phyloP scores from a whole-genome alignment of 306 rosid genomes.

The Comarum palustre region DNA sequence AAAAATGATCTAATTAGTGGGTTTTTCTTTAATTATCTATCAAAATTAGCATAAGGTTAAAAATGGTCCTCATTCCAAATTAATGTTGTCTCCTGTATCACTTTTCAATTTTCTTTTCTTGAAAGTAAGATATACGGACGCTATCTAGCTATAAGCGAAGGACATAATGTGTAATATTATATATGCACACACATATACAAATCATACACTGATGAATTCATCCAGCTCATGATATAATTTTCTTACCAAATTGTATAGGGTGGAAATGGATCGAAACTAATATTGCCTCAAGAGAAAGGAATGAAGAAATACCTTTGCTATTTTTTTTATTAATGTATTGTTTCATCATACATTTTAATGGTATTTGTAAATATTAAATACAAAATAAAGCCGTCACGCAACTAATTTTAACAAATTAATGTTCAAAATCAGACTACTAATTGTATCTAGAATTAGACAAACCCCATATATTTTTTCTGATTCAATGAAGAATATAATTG shows the following conservation, averaged over 20 bases:
- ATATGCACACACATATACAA: neutral
- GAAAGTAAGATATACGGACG: neutral
- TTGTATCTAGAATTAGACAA: no score
- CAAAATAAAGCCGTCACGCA: neutral
- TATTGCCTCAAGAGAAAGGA: neutral
- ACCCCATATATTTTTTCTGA: neutral
- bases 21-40: no score
- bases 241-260: neutral
- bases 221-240: neutral
- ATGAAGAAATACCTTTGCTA: neutral
- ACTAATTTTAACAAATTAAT: neutral
- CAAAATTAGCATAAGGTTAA: no score
- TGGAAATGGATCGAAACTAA: neutral
- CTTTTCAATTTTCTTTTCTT: conserved; percentile 1
- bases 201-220: neutral
- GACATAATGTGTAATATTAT: no score
- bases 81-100: neutral
- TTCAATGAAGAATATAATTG: neutral
- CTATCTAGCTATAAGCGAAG: neutral
- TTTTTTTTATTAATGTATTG: no score
- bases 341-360: neutral
- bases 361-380: neutral
- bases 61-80: no score
- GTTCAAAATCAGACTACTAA: neutral
- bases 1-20: no score